These are phyloP conservation scores for Pichia kluyveri DNA, from an alignment of 805 yeast species.

Conservation along the genomic window DNA sequence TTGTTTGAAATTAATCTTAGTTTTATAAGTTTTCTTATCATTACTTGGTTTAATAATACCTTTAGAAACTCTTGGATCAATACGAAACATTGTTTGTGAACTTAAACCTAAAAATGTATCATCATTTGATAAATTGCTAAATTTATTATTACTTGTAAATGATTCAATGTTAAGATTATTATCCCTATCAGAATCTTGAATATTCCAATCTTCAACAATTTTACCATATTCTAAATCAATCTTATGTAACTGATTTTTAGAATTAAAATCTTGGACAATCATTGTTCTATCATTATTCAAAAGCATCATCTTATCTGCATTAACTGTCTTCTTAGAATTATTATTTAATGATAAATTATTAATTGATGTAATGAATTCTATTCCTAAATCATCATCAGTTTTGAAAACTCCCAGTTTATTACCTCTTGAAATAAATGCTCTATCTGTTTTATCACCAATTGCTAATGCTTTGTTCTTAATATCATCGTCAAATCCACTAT, in stretches of 20 bases:
- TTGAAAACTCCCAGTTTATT: slow-evolving; percentile 74
- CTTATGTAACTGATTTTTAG: slow-evolving; percentile 42
- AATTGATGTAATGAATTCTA: slow-evolving; percentile 63
- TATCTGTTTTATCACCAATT: slow-evolving; percentile 59
- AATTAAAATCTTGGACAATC: slow-evolving; percentile 49
- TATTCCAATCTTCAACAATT: slow-evolving; percentile 80
- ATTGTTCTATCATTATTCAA: slow-evolving; percentile 66
- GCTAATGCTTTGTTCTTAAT: slow-evolving; percentile 52
- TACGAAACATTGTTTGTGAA: slow-evolving; percentile 52
- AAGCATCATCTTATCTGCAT: slow-evolving; percentile 63
- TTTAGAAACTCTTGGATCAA: slow-evolving; percentile 69
- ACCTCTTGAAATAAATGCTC: slow-evolving; percentile 76
- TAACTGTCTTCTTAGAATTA: slow-evolving; percentile 34
- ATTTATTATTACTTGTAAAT: slow-evolving; percentile 65
- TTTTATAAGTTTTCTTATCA: slow-evolving; percentile 39
- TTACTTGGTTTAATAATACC: slow-evolving; percentile 50
- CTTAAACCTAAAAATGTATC: slow-evolving; percentile 68
- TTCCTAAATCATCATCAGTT: slow-evolving; percentile 36
- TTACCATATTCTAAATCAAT: slow-evolving; percentile 77
- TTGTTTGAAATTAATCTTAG: slow-evolving; percentile 47
- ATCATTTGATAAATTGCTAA: slow-evolving; percentile 65
- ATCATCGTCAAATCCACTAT: slow-evolving; percentile 17
- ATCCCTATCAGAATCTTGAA: slow-evolving; percentile 27
- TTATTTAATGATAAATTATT: slow-evolving; percentile 42
- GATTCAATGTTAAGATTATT: slow-evolving; percentile 36